Evolutionary conservation across 2,329 filamentous ascomycete species (phyloP).

Genomic region (Diplodia mutila): DNA sequence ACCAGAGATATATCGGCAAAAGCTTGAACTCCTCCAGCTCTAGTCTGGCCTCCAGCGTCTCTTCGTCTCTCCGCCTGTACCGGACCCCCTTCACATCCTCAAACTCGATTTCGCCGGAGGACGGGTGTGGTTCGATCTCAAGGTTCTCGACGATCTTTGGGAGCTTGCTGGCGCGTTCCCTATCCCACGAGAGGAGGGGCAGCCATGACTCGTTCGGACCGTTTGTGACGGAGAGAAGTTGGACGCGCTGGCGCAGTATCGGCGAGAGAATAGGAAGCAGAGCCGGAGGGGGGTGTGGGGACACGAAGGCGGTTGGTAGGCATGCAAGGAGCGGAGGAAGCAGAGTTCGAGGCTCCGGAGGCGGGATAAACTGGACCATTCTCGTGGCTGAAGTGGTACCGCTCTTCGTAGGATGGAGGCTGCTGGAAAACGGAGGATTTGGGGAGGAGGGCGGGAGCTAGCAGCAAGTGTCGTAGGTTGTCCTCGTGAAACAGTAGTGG

Average conservation of each 20-base stretch:
- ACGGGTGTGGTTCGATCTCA: constrained; percentile 75
- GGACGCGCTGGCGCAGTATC: constrained; percentile 64
- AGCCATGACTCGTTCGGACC: constrained; percentile 68
- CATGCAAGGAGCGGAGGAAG: constrained; percentile 67
- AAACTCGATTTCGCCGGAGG: constrained; percentile 78
- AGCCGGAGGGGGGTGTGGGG: constrained; percentile 62
- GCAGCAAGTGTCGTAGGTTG: constrained; percentile 2
- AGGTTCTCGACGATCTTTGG: constrained; percentile 65
- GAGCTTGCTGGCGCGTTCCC: constrained; percentile 60
- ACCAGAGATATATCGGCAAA: constrained; percentile 70
- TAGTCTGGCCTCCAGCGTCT: constrained; percentile 73
- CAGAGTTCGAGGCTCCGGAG: constrained; percentile 59
- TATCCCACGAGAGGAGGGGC: constrained; percentile 70
- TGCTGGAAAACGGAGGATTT: not conserved
- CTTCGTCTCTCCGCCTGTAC: constrained; percentile 72
- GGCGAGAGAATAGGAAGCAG: constrained; percentile 65
- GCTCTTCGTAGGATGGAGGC: not conserved
- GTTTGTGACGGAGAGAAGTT: constrained; percentile 62
- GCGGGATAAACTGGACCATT: constrained; percentile 59
- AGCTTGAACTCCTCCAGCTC: constrained; percentile 65
- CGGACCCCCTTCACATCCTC: constrained; percentile 66
- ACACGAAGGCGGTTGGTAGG: constrained; percentile 63
- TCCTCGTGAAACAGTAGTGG: constrained; percentile 13
- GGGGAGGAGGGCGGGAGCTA: not conserved
- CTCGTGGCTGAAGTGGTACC: constrained; percentile 29